phyloP scores from a whole-genome alignment of 805 yeast genomes.

The Wickerhamiella alocasiicola region DNA sequence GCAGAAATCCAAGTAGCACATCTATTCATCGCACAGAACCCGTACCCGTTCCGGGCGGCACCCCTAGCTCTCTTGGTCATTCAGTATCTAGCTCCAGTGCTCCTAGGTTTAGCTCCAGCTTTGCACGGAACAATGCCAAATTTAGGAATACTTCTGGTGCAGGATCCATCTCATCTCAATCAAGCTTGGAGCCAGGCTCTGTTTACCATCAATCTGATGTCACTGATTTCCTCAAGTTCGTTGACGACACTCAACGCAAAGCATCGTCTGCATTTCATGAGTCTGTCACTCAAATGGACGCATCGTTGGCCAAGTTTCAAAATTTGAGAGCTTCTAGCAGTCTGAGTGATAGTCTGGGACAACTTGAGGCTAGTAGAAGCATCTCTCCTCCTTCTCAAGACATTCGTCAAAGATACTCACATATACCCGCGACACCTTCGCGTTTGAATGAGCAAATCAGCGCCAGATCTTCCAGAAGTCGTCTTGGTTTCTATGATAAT shows the following conservation, averaged over 20 bases:
- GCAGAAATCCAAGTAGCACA: constrained; percentile 3
- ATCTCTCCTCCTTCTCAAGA: constrained; percentile 9
- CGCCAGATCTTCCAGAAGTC: constrained; percentile 9
- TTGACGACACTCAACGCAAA: constrained; percentile 33
- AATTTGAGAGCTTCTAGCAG: constrained; percentile 25
- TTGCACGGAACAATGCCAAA: constrained; percentile 22
- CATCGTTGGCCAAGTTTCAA: constrained; percentile 28
- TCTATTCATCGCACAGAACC: constrained; percentile 5
- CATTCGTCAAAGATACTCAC: constrained; percentile 16
- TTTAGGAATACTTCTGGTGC: constrained; percentile 1
- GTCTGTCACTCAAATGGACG: constrained; percentile 14
- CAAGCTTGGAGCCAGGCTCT: constrained; percentile 27
- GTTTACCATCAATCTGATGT: constrained; percentile 37
- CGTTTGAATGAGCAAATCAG: constrained; percentile 27
- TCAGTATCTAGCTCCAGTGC: constrained; percentile 11
- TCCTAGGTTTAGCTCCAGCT: constrained; percentile 26
- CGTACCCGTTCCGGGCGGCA: constrained; percentile 8
- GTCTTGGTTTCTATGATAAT: constrained; percentile 19
- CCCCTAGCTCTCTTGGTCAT: constrained; percentile 6
- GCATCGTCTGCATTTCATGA: constrained; percentile 17
- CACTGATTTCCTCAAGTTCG: constrained; percentile 56
- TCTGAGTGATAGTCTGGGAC: constrained; percentile 5
- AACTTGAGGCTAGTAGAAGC: constrained; percentile 8
- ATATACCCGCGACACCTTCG: constrained; percentile 28
- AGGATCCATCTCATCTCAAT: constrained; percentile 14